Evolutionary conservation across 78 protist genomes (phyloP), one percentile per base, ranked within the genome.

Genomic region (Capsaspora owczarzaki): DNA sequence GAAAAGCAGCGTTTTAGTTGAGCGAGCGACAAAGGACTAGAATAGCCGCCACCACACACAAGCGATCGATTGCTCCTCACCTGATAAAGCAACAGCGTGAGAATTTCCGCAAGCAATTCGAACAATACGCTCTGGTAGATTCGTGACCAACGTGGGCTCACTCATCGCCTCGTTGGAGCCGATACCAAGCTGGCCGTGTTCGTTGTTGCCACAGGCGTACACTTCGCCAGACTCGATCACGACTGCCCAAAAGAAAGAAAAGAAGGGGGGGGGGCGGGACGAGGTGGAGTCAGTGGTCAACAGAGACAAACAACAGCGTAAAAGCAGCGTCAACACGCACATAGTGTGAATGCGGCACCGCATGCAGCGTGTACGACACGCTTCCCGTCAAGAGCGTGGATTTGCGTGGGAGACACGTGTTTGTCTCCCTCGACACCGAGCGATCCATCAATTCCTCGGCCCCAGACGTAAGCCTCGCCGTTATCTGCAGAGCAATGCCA

Each of bases 391-490:
- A 40, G 74, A 42, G 46, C 22, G 16, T 40, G n/a, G 14, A 68
- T 46, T 29, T 22, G 2, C 40, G 2, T 4, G 47, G 74, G 74
- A 6, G 49, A 40, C n/a, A 20, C 22, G 47, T 68, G 74, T 19
- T 68, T 68, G 33, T 33, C 46, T 29, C 29, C 5, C 29, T 38
- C 46, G 46, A 40, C 35, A 27, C 74, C 74, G 46, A 82, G 80
- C 31, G 37, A 35, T 19, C 85, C 85, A 14, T 6, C 81, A 29
- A 25, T 5, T 6, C 81, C 85, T 37, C 75, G 29, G 1, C 85
- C 85, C 85, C 85, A 82, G 27, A 81, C 14, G 69, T 78, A 78
- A 27, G 47, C 61, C 37, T 27, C 74, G 40, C 85, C 85, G 19
- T 35, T n/a, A 38, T 61, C 69, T 61, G 69, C 69, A 49, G 16